Percentiles rank a stretch among this genome's conserved stretches.
These are phyloP conservation scores for Medicago truncatula DNA, from an alignment of 306 rosid species.

Conservation along the genomic window DNA sequence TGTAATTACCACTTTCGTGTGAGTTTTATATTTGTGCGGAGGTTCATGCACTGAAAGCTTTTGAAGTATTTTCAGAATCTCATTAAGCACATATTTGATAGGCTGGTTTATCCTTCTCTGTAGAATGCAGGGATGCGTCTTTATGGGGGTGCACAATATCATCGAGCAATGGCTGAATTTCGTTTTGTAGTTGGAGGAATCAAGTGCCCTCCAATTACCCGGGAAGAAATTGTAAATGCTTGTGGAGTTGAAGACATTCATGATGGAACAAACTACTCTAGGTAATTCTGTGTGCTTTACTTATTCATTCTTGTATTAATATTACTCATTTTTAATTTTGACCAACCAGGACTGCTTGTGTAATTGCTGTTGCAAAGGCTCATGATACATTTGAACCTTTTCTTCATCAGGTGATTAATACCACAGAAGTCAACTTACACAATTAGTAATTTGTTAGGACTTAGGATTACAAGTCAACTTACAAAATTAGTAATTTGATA, in stretches of 20 bases:
- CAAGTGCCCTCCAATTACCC: slow-evolving; percentile 94
- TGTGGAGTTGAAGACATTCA: slow-evolving; percentile 99
- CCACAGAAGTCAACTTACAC: slow-evolving; percentile 30
- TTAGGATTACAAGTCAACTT: neutral
- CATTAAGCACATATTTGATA: slow-evolving; percentile 34
- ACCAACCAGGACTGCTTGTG: slow-evolving; percentile 90
- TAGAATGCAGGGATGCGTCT: slow-evolving; percentile 99
- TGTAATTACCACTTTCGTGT: slow-evolving; percentile 9
- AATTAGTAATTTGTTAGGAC: neutral
- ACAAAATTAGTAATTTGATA: no score
- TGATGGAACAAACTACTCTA: slow-evolving; percentile 97
- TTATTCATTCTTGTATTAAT: slow-evolving; percentile 16
- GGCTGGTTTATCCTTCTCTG: slow-evolving; percentile 34
- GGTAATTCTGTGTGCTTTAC: slow-evolving; percentile 53
- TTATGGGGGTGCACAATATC: slow-evolving; percentile 99
- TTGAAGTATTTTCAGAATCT: slow-evolving; percentile 17
- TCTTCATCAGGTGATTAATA: slow-evolving; percentile 79
- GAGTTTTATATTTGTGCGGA: slow-evolving; percentile 22
- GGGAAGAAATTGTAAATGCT: slow-evolving; percentile 97
- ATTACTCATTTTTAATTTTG: slow-evolving; percentile 15
- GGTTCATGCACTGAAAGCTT: slow-evolving; percentile 18
- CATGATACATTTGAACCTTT: slow-evolving; percentile 96
- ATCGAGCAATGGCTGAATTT: slow-evolving; percentile 99
- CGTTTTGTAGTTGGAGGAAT: slow-evolving; percentile 98
- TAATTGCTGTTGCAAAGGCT: slow-evolving; percentile 97